Evolutionary conservation across 441 rosid genomes (phyloP), one percentile per base, ranked within the genome.

Genomic region (Erodium moschatum): DNA sequence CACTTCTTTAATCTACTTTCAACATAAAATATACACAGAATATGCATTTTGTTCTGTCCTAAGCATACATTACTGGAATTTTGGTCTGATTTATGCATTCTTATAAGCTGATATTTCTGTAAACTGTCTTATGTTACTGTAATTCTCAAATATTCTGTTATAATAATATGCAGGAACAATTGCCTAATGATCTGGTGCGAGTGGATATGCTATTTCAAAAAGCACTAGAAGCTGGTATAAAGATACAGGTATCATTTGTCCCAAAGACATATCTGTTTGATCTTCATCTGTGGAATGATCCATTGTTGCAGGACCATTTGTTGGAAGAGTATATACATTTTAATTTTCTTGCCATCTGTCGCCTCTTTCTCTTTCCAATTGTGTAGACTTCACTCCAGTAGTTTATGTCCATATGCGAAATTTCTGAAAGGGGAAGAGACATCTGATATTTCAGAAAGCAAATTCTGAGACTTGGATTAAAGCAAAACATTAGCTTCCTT

Each of bases 121-220:
- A 40, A 40, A 11, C 19, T n/a, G 29, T 20, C 21, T 20, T 3
- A 12, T 70, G 38, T 52, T 21, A 40, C 12, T 62, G 63, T 70
- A 58, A 63, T 65, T 13, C 64, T 74, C 18, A 67, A 50, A 21
- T 50, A 21, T 46, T 65, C 69, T 24, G 31, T 69, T 67, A 61
- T 54, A 52, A 61, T 52, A 52, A 31, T 73, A 13, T 78, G 78
- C 84, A 91, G 97, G 99, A 91, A 62, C 97, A 94, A 74, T 84
- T 94, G 79, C 87, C 97, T 18, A 81, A 79, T 72, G 98, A 93
- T 84, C 76, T 89, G 16, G 85, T 79, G 66, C 83, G 97, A 75
- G 96, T 89, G 68, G 89, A 93, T 84, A 82, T 69, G 73, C 87
- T 93, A 64, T 93, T 91, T 76, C 79, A 77, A 65, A 85, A 84